phyloP scores from a whole-genome alignment of 2,329 filamentous ascomycete species.

The Pseudogymnoascus sp. region DNA sequence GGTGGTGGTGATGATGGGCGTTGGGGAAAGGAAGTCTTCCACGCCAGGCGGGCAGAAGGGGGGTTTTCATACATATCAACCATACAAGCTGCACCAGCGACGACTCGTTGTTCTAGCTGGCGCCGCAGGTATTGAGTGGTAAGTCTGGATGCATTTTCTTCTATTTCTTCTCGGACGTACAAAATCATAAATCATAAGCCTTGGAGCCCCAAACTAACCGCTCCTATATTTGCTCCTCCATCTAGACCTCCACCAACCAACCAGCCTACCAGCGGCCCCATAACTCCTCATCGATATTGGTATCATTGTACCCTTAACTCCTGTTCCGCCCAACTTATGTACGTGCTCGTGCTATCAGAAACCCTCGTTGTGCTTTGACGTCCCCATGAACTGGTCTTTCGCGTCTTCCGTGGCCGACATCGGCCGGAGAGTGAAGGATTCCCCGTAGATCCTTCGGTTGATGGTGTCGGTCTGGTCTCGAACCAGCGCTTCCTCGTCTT shows the following conservation, averaged over 20 bases:
- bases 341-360: background rate
- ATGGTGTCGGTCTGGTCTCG: background rate
- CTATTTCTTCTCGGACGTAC: background rate
- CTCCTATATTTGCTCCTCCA: background rate
- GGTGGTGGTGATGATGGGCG: background rate
- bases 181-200: conserved; percentile 1
- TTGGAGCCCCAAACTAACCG: background rate
- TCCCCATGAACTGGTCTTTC: background rate
- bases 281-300: conserved; percentile 3
- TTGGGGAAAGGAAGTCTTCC: background rate
- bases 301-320: conserved; percentile 1
- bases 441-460: conserved; percentile 4
- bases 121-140: background rate
- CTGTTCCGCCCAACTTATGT: background rate
- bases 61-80: background rate
- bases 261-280: background rate
- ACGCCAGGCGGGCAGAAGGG: background rate
- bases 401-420: background rate
- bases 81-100: background rate
- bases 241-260: background rate
- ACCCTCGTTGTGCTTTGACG: background rate
- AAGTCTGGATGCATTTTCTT: background rate
- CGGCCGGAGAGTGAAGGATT: background rate
- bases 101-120: too few relatives aligned
- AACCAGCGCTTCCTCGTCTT: background rate